A percentile compares a stretch with the other conserved stretches of the same genome.
phyloP scores from a whole-genome alignment of 2,329 filamentous ascomycete genomes.

The Aspergillus clavatus region DNA sequence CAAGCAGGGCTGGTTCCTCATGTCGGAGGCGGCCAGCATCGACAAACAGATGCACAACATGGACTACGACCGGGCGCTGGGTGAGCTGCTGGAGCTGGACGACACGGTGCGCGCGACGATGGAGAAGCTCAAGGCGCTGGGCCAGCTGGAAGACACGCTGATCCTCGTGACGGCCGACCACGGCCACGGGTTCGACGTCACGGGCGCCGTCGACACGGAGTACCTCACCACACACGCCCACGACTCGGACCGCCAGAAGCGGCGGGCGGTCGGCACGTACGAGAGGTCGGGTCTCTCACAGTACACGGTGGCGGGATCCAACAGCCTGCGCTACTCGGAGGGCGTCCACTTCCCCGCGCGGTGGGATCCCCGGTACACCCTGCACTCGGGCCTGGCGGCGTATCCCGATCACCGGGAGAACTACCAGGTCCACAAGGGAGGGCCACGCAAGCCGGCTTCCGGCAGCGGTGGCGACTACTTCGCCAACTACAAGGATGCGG shows the following conservation, averaged over 20 bases:
- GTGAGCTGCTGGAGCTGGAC: constrained; percentile 79
- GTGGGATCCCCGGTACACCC: constrained; percentile 79
- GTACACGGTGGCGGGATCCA: constrained; percentile 61
- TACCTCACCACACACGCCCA: constrained; percentile 68
- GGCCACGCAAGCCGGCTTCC: constrained; percentile 58
- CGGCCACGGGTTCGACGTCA: constrained; percentile 85
- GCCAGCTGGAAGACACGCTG: constrained; percentile 68
- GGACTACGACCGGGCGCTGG: constrained; percentile 80
- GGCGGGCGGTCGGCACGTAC: constrained; percentile 70
- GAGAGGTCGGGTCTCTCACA: constrained; percentile 67
- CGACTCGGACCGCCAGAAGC: constrained; percentile 64
- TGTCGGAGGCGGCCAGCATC: constrained; percentile 79
- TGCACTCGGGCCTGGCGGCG: constrained; percentile 67
- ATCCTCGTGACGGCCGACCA: constrained; percentile 82
- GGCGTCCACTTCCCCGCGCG: constrained; percentile 73
- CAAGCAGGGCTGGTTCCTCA: constrained; percentile 76
- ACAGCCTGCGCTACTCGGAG: constrained; percentile 60
- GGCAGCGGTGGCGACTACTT: constrained; percentile 57
- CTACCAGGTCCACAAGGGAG: constrained; percentile 65
- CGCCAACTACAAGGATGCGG: constrained; percentile 63
- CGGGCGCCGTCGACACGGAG: constrained; percentile 73
- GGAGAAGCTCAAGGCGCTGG: constrained; percentile 60
- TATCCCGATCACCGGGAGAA: constrained; percentile 72
- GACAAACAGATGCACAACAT: constrained; percentile 87
- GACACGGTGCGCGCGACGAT: constrained; percentile 75